Percentiles rank a stretch among this genome's conserved stretches.
phyloP scores from a whole-genome alignment of 441 rosid species.

The Erodium moschatum region DNA sequence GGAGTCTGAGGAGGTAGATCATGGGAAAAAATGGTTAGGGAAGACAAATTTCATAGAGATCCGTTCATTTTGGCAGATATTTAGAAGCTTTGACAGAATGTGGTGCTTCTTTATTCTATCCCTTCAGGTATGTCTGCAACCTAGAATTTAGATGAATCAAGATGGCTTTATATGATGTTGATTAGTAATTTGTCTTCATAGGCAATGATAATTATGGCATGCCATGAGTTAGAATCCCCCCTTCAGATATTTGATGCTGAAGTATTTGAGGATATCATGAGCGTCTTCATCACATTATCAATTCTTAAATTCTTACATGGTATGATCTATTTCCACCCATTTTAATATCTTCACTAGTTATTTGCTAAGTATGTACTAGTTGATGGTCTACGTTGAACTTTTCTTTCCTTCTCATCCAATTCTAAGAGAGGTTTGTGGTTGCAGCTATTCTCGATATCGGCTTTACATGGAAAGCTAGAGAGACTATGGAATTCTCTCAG shows the following conservation, averaged over 20 bases:
- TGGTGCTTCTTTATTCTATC: slow-evolving; percentile 89
- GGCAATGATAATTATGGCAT: slow-evolving; percentile 96
- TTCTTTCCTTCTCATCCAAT: background rate
- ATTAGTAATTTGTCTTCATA: slow-evolving; percentile 29
- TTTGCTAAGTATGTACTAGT: slow-evolving; percentile 1
- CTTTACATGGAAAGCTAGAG: slow-evolving; percentile 82
- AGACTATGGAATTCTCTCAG: slow-evolving; percentile 48
- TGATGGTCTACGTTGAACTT: background rate
- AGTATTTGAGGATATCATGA: slow-evolving; percentile 80
- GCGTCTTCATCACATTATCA: slow-evolving; percentile 87
- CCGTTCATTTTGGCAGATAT: slow-evolving; percentile 95
- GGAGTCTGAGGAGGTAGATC: slow-evolving; percentile 27
- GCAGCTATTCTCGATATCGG: slow-evolving; percentile 77
- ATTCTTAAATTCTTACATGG: slow-evolving; percentile 72
- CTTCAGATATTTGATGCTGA: slow-evolving; percentile 61
- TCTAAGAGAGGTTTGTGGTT: slow-evolving; percentile 23
- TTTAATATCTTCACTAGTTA: background rate
- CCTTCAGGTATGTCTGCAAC: slow-evolving; percentile 60
- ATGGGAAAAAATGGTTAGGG: slow-evolving; percentile 62
- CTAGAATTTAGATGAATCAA: slow-evolving; percentile 5
- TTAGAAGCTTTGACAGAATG: slow-evolving; percentile 95
- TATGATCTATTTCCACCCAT: slow-evolving; percentile 23
- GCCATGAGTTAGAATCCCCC: slow-evolving; percentile 89
- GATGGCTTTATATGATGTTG: slow-evolving; percentile 10
- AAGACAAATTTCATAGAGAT: slow-evolving; percentile 91